Percentiles rank a stretch among this genome's conserved stretches.
phyloP scores from a whole-genome alignment of 139 green algal genomes.

The Yamagishiella unicocca region DNA sequence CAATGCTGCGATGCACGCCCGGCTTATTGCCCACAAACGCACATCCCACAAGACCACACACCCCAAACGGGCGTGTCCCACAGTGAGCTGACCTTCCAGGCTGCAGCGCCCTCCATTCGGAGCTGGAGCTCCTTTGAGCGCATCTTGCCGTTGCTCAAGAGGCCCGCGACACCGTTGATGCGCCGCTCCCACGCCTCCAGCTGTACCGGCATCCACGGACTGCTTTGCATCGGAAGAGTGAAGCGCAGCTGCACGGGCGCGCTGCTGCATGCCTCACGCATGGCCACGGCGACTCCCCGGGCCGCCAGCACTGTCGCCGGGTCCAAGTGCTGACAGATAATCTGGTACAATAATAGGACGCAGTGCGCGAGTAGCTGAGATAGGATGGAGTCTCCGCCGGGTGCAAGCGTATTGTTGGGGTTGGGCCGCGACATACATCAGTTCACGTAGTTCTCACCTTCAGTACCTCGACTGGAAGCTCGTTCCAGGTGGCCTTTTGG shows the following conservation, averaged over 20 bases:
- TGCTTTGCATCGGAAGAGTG: conserved; percentile 26
- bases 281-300: not conserved
- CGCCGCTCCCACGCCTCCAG: conserved; percentile 21
- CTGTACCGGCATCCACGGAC: not conserved
- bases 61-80: too few relatives aligned
- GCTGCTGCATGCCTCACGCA: conserved; percentile 19
- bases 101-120: not conserved
- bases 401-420: too few relatives aligned
- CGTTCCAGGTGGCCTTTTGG: conserved; percentile 34
- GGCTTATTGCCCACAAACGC: too few relatives aligned
- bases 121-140: not conserved
- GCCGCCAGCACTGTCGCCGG: not conserved
- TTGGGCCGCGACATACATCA: too few relatives aligned
- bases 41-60: too few relatives aligned
- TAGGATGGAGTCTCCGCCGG: too few relatives aligned
- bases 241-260: conserved; percentile 24
- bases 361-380: too few relatives aligned
- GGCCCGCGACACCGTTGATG: not conserved
- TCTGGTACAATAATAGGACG: not conserved
- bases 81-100: conserved; percentile 29
- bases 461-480: conserved; percentile 3
- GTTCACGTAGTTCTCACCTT: conserved; percentile 15
- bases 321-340: conserved; percentile 24
- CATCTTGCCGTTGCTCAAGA: conserved; percentile 9
- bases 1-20: too few relatives aligned